These are phyloP conservation scores for Fraxinus sp. DNA, from an alignment of 305 asterid species.

Conservation along the genomic window DNA sequence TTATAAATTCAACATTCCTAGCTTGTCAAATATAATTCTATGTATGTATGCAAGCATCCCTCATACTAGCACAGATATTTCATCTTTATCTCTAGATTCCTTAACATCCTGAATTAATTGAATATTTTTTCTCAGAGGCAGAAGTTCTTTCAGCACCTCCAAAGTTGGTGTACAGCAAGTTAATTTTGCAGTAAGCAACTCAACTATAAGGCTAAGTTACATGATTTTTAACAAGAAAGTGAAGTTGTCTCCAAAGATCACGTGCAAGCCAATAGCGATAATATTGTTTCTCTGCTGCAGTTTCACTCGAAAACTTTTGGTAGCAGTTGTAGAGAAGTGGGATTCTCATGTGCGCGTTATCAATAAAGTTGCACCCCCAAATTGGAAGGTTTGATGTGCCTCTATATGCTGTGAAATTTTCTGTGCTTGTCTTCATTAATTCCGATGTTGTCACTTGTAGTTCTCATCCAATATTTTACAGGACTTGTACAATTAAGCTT, in stretches of 20 bases:
- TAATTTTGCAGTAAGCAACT: conserved; percentile 64
- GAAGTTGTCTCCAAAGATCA: not conserved
- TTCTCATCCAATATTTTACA: too few species aligned
- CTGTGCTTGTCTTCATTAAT: not conserved
- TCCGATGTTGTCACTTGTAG: not conserved
- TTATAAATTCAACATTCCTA: not conserved
- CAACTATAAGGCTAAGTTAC: conserved; percentile 8
- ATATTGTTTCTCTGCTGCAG: conserved; percentile 48
- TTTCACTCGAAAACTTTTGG: conserved; percentile 77
- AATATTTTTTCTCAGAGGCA: conserved; percentile 54
- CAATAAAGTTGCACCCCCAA: conserved; percentile 66
- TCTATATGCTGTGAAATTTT: not conserved
- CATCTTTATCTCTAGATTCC: conserved; percentile 8
- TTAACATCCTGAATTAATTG: conserved; percentile 21
- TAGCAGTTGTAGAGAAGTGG: conserved; percentile 56
- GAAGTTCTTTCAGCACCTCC: conserved; percentile 98
- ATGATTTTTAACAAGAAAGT: not conserved
- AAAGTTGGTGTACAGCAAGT: conserved; percentile 87
- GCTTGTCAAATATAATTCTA: not conserved
- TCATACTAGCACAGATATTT: not conserved
- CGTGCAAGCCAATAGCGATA: conserved; percentile 1
- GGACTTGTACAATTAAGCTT: not conserved
- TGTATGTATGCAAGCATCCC: not conserved
- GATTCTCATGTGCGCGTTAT: conserved; percentile 66
- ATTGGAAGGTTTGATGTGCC: conserved; percentile 73